Percentiles rank a stretch among this genome's conserved stretches.
Evolutionary conservation across 2,329 filamentous ascomycete species (phyloP).

Genomic region (Aspergillus latus): DNA sequence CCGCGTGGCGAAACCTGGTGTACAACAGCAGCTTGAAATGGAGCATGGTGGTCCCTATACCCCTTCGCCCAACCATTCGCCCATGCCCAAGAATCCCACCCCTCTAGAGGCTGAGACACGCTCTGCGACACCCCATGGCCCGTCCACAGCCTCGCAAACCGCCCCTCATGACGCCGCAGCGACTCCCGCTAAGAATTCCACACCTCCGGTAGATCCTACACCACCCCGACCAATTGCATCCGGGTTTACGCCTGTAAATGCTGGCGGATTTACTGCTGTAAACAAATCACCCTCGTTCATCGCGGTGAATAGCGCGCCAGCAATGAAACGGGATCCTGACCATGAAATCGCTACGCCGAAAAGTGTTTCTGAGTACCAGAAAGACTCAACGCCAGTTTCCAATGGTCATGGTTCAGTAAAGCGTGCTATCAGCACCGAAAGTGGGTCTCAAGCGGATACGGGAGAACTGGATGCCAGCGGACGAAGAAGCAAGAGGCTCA

Average conservation of each 20-base stretch:
- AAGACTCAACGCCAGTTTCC: conserved; percentile 56
- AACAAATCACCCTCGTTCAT: conserved; percentile 52
- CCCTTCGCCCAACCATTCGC: conserved; percentile 70
- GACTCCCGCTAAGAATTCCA: conserved; percentile 32
- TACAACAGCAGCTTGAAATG: conserved; percentile 92
- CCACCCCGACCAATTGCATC: conserved; percentile 42
- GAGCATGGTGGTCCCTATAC: conserved; percentile 92
- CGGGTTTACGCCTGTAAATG: conserved; percentile 74
- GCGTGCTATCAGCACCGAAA: conserved; percentile 68
- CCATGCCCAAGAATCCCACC: conserved; percentile 58
- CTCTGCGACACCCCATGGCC: conserved; percentile 57
- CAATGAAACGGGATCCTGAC: conserved; percentile 54
- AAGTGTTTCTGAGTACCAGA: conserved; percentile 62
- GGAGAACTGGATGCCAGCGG: conserved; percentile 65
- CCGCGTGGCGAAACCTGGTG: conserved; percentile 83
- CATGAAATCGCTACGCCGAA: conserved; percentile 60
- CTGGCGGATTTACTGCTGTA: conserved; percentile 59
- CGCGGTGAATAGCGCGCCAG: conserved; percentile 40
- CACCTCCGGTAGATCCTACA: conserved; percentile 39
- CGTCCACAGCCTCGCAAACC: conserved; percentile 57
- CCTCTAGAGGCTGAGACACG: conserved; percentile 47
- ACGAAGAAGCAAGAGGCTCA: conserved; percentile 86
- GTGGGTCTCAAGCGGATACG: conserved; percentile 43
- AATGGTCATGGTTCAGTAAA: conserved; percentile 65
- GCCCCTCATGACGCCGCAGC: conserved; percentile 48